phyloP scores from a whole-genome alignment of 176 grass and related monocot genomes.

The Bolboschoenus planiculmis region DNA sequence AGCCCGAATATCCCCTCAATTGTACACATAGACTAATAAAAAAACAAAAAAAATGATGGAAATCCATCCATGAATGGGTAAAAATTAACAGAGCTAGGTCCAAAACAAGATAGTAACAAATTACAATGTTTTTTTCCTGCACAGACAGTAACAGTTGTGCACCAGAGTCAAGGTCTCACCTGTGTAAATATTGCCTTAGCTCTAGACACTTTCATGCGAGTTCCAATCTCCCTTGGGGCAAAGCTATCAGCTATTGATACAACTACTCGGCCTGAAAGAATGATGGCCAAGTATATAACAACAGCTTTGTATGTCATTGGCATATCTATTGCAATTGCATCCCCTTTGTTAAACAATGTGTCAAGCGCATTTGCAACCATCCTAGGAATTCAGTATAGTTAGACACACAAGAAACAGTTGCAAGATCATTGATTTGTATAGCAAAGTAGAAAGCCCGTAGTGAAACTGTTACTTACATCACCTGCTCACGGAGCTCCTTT shows the following conservation, averaged over 20 bases:
- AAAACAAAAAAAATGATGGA: not conserved
- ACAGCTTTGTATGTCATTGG: constrained; percentile 95
- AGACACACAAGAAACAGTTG: not conserved
- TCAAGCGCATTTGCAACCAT: constrained; percentile 69
- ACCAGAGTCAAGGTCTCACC: constrained; percentile 19
- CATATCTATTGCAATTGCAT: constrained; percentile 87
- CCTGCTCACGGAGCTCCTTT: constrained; percentile 66
- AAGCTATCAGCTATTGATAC: constrained; percentile 98
- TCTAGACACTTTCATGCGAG: constrained; percentile 57
- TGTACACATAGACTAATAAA: not conserved
- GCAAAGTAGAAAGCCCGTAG: not conserved
- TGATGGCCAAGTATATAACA: constrained; percentile 75
- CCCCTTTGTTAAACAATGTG: constrained; percentile 68
- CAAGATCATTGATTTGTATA: not conserved
- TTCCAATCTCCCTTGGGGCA: constrained; percentile 60
- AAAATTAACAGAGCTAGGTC: not conserved
- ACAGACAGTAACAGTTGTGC: not conserved
- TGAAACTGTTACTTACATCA: constrained; percentile 49
- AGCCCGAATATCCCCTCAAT: not conserved
- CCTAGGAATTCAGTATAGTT: constrained; percentile 36
- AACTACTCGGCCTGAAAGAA: constrained; percentile 81
- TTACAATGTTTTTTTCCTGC: not conserved
- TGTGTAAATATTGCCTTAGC: constrained; percentile 92
- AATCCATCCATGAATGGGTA: not conserved
- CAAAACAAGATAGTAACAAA: not conserved